A percentile compares a stretch with the other conserved stretches of the same genome.
Evolutionary conservation across 2,329 filamentous ascomycete genomes (phyloP).

Genomic region (Westerdykella ornata): DNA sequence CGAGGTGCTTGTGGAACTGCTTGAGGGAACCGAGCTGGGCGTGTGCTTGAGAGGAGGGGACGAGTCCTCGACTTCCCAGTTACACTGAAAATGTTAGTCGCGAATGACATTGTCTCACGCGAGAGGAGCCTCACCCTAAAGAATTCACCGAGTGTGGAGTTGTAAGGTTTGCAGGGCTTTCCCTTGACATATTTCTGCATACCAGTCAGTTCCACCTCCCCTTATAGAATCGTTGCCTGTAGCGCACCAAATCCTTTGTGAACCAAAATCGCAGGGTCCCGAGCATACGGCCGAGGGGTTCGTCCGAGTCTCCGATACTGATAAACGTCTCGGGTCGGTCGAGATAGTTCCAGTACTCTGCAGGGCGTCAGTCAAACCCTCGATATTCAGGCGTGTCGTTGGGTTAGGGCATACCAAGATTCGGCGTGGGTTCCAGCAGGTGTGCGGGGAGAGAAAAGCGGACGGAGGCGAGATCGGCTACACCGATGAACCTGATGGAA

Average conservation of each 20-base stretch:
- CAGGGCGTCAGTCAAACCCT: conserved; percentile 16
- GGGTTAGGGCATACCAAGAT: conserved; percentile 57
- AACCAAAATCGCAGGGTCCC: conserved; percentile 96
- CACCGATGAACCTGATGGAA: conserved; percentile 75
- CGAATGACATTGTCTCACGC: not conserved
- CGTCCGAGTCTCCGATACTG: conserved; percentile 79
- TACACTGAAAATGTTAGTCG: conserved; percentile 55
- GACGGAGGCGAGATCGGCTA: conserved; percentile 89
- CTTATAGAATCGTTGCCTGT: not conserved
- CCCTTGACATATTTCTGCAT: conserved; percentile 89
- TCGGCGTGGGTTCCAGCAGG: conserved; percentile 90
- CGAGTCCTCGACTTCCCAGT: conserved; percentile 85
- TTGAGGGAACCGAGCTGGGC: conserved; percentile 38
- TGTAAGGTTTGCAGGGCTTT: conserved; percentile 98
- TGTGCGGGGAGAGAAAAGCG: conserved; percentile 95
- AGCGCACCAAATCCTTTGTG: conserved; percentile 76
- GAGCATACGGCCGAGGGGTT: conserved; percentile 87
- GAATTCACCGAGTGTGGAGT: conserved; percentile 93
- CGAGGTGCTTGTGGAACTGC: conserved; percentile 32
- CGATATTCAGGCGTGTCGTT: not conserved
- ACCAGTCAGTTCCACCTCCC: conserved; percentile 11
- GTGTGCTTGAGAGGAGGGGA: conserved; percentile 52
- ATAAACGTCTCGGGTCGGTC: conserved; percentile 89
- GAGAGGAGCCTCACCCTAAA: conserved; percentile 63
- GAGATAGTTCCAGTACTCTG: conserved; percentile 98